Base-by-base conservation (phyloP, 2,329 filamentous ascomycete species). In the Erysiphe pulchra region DNA sequence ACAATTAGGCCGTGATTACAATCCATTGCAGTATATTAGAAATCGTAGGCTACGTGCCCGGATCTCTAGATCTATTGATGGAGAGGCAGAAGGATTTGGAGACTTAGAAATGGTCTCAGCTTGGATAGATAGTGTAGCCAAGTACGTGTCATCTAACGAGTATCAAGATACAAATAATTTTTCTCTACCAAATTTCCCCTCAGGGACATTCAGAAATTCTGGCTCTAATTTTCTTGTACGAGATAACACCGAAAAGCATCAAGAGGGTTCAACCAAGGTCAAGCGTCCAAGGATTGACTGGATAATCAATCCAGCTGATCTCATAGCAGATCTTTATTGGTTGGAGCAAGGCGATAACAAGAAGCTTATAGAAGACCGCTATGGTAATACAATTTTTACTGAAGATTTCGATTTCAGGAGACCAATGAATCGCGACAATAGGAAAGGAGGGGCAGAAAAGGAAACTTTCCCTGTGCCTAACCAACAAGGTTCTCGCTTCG, bases 301-400 rank as follows among this genome's bases (percentile, higher is more conserved):
- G 90, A 70, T 73, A 36, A 73, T 86, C 16, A 73, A 80, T 40
- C 82, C 87, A 0, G 77, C 81, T 47, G 86, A 95, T 57, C 70
- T 94, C 59, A 65, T 95, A 42, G 86, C 86, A 4, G 90, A 98
- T 63, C 69, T 80, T 1, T 83, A 86, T 55, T 98, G 90, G 90
- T 63, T 92, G 18, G 84, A 94, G 58, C 76, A 86, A 54, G 73
- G 71, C 31, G 67, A 77, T 47, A 85, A 94, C 60, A 92, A 86
- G 58, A 69, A 69, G 45, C 66, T 85, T 28, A 78, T 93, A 38
- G 81, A 92, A 56, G 80, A 93, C 59, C 74, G 76, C 13, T 66
- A 82, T 54, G 84, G 84, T 55, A 70, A 72, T 42, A 77, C 71
- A 47, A 73, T 94, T 13, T 92, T 81, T 50, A 67, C 73, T 1